Conservation (phyloP, 306 rosid species). For the Cyclanthera cordifolia region DNA sequence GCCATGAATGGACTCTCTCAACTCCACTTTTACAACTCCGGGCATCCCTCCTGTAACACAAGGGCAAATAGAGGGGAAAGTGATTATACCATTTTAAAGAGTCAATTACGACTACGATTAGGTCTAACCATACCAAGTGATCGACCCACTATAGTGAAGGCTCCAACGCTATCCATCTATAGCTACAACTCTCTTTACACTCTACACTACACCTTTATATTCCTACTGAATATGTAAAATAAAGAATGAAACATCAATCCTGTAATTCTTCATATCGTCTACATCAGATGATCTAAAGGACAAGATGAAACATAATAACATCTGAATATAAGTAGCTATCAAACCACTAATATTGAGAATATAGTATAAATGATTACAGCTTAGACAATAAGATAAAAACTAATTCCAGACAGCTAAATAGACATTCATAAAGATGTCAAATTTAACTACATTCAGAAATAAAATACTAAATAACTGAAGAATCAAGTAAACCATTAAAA, state of each 20-base stretch:
- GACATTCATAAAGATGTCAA: slow-evolving; percentile 46
- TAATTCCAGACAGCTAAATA: slow-evolving; percentile 43
- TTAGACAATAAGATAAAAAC: slow-evolving; percentile 38
- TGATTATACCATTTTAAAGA: slow-evolving; percentile 97
- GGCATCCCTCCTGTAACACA: slow-evolving; percentile 99
- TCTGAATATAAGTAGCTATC: slow-evolving; percentile 28
- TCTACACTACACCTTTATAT: slow-evolving; percentile 45
- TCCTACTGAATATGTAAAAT: slow-evolving; percentile 40
- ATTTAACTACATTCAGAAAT: slow-evolving; percentile 60
- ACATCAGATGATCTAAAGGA: slow-evolving; percentile 12
- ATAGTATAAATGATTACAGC: slow-evolving; percentile 44
- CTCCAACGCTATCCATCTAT: slow-evolving; percentile 85
- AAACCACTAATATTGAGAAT: slow-evolving; percentile 44
- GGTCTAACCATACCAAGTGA: slow-evolving; percentile 69
- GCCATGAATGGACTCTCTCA: slow-evolving; percentile 84
- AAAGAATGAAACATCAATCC: slow-evolving; percentile 28
- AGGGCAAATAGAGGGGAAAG: slow-evolving; percentile 99
- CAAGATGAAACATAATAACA: slow-evolving; percentile 18
- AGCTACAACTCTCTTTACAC: slow-evolving; percentile 28
- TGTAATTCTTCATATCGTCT: slow-evolving; percentile 25
- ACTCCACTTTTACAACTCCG: slow-evolving; percentile 44
- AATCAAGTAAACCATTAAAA: slow-evolving; percentile 55
- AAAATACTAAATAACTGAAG: slow-evolving; percentile 51
- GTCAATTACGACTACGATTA: slow-evolving; percentile 88
- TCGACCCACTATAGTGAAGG: slow-evolving; percentile 37